Conservation (phyloP, 345 rosid species). For the Hibiscus trionum region DNA sequence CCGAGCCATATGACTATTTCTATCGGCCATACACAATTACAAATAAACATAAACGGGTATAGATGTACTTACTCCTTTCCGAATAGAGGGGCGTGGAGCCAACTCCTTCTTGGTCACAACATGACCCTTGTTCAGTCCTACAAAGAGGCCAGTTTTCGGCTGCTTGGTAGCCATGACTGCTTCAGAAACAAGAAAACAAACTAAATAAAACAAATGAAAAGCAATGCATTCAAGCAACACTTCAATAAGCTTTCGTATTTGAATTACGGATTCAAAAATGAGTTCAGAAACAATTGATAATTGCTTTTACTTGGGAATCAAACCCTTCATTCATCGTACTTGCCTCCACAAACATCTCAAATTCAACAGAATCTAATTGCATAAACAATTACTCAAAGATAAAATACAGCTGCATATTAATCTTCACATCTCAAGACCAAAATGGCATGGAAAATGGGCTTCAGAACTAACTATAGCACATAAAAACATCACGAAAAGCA, state of each 20-base stretch:
- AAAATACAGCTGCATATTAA: not conserved
- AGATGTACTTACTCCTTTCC: slow-evolving; percentile 47
- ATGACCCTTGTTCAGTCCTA: slow-evolving; percentile 62
- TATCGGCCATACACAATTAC: not conserved
- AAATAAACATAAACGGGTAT: not conserved
- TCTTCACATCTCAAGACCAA: not conserved
- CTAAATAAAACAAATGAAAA: not conserved
- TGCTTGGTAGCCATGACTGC: slow-evolving; percentile 53
- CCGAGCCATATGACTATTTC: not conserved
- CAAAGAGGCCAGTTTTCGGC: slow-evolving; percentile 50
- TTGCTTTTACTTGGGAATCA: not conserved
- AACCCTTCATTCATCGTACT: not conserved
- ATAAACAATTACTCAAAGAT: not conserved
- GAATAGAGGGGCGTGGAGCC: slow-evolving; percentile 45
- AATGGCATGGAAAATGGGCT: not conserved
- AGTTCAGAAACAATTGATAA: not conserved
- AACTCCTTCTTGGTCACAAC: slow-evolving; percentile 50
- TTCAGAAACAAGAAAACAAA: not conserved
- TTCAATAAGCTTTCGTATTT: not conserved
- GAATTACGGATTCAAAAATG: no score
- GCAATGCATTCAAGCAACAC: not conserved
- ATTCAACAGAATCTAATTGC: not conserved
- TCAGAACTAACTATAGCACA: not conserved
- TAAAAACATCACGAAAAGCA: not conserved
- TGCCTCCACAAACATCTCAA: not conserved